These are phyloP conservation scores for Kockiozyma suomiensis DNA, from an alignment of 805 yeast genomes.

Conservation along the genomic window DNA sequence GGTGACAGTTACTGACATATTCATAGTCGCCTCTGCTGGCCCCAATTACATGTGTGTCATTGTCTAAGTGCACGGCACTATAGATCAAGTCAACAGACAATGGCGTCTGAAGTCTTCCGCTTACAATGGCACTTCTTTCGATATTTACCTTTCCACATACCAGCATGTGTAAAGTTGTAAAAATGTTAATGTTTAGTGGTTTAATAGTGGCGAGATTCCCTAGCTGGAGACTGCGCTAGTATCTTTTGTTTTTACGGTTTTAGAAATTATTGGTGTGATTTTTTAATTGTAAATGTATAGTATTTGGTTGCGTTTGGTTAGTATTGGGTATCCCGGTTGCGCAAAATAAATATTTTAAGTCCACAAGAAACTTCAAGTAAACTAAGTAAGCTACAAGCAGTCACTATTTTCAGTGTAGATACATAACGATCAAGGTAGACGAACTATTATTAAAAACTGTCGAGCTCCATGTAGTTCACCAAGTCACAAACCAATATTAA, in stretches of 20 bases:
- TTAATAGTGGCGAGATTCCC: not conserved
- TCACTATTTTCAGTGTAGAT: too few relatives aligned
- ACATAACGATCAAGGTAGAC: not conserved
- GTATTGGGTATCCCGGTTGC: not conserved
- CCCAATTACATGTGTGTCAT: slow-evolving; percentile 4
- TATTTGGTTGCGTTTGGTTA: not conserved
- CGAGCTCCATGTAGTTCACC: not conserved
- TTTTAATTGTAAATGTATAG: not conserved
- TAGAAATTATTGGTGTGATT: not conserved
- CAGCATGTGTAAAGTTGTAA: not conserved
- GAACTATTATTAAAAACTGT: not conserved
- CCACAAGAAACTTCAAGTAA: not conserved
- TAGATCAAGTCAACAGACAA: not conserved
- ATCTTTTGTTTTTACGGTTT: not conserved
- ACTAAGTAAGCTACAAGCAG: too few relatives aligned
- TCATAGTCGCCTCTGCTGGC: not conserved
- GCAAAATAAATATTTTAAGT: not conserved
- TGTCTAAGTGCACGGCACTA: not conserved
- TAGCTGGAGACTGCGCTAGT: not conserved
- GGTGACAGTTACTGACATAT: too few relatives aligned
- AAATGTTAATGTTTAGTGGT: not conserved
- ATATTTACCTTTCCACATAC: not conserved
- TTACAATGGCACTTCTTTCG: not conserved
- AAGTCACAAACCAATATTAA: not conserved
- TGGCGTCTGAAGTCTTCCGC: not conserved